Percentiles rank a stretch among this genome's conserved stretches.
Conservation (phyloP, 371 early-diverging fungal genomes). For the Rhizomucor pusillus region DNA sequence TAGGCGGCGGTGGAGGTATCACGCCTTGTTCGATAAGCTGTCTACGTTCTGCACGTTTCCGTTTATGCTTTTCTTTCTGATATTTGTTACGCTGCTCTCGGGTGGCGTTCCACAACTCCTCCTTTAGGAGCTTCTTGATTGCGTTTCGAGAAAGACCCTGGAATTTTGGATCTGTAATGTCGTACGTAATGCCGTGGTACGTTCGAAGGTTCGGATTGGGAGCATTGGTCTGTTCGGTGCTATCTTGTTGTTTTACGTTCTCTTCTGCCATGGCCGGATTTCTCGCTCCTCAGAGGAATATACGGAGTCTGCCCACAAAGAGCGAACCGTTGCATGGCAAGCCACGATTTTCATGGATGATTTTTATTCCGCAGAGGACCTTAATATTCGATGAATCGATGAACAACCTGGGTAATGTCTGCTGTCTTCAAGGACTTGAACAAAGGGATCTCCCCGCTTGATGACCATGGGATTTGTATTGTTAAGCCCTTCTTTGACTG, state of each 20-base stretch:
- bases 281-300: background rate
- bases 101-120: constrained; percentile 36
- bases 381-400: too few species aligned
- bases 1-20: constrained; percentile 27
- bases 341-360: too few species aligned
- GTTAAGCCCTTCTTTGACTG: too few species aligned
- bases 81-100: constrained; percentile 23
- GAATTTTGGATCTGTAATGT: constrained; percentile 44
- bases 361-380: too few species aligned
- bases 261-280: background rate
- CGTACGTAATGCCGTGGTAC: constrained; percentile 33
- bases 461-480: too few species aligned
- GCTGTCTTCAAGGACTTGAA: too few species aligned
- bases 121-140: constrained; percentile 36
- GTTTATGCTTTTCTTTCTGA: constrained; percentile 34
- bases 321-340: too few species aligned
- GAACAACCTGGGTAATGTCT: too few species aligned
- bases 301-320: background rate
- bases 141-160: constrained; percentile 39
- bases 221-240: background rate
- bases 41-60: constrained; percentile 25
- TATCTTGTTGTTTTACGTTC: background rate
- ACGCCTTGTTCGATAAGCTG: constrained; percentile 33
- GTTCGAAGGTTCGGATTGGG: constrained; percentile 13
- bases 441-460: too few species aligned